A percentile compares a stretch with the other conserved stretches of the same genome.
These are phyloP conservation scores for Thelonectria rubi DNA, from an alignment of 2,329 filamentous ascomycete genomes.

Conservation along the genomic window DNA sequence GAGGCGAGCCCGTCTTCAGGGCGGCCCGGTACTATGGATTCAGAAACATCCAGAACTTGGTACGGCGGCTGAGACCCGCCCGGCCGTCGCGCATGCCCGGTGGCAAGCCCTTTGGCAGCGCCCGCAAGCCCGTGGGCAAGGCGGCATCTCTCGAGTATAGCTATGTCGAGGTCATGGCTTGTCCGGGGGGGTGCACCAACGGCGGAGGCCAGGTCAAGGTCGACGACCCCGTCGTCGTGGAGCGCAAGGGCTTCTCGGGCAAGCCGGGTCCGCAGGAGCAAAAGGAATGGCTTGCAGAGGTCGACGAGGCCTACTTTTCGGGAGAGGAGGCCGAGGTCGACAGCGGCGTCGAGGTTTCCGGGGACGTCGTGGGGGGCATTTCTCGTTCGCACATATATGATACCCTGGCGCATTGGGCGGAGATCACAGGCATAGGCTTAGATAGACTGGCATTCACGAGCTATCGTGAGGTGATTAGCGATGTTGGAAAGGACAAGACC, in stretches of 20 bases:
- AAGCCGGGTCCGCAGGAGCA: slow-evolving; percentile 81
- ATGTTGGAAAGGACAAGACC: slow-evolving; percentile 81
- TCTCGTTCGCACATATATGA: slow-evolving; percentile 72
- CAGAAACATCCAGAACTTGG: slow-evolving; percentile 97
- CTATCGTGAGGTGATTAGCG: slow-evolving; percentile 91
- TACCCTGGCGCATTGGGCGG: slow-evolving; percentile 79
- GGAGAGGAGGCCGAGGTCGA: slow-evolving; percentile 63
- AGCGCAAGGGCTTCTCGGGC: slow-evolving; percentile 55
- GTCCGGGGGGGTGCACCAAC: slow-evolving; percentile 98
- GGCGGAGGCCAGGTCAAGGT: slow-evolving; percentile 95
- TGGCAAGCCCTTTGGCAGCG: slow-evolving; percentile 67
- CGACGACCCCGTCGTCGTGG: slow-evolving; percentile 74
- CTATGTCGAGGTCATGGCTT: slow-evolving; percentile 99
- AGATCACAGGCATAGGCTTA: slow-evolving; percentile 73
- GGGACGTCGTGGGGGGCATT: slow-evolving; percentile 69
- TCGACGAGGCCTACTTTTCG: slow-evolving; percentile 93
- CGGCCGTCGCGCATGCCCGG: slow-evolving; percentile 82
- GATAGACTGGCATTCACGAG: slow-evolving; percentile 83
- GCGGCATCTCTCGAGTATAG: slow-evolving; percentile 71
- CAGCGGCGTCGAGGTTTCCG: slow-evolving; percentile 39
- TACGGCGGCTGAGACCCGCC: slow-evolving; percentile 87
- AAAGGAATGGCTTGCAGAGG: slow-evolving; percentile 82
- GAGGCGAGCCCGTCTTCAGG: slow-evolving; percentile 71
- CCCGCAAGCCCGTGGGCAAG: slow-evolving; percentile 62
- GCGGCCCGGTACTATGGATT: slow-evolving; percentile 96